A percentile compares a stretch with the other conserved stretches of the same genome.
Evolutionary conservation across 768 basidiomycete species (phyloP).

Genomic region (Aureoboletus auriporus): DNA sequence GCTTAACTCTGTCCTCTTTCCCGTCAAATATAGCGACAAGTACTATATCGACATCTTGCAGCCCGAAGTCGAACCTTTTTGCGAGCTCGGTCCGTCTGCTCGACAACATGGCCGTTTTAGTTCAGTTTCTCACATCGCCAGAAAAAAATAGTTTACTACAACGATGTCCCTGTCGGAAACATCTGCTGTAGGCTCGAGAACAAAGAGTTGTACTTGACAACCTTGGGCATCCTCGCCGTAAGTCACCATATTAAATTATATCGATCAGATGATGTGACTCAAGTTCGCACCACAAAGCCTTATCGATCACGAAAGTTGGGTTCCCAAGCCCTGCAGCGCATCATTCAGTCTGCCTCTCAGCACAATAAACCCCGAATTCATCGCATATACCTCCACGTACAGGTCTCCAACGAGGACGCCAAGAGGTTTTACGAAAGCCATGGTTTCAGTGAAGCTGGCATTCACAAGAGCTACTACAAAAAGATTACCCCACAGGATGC

Average conservation of each 20-base stretch:
- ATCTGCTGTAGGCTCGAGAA: conserved; percentile 83
- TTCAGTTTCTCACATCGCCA: conserved; percentile 21
- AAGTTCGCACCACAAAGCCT: conserved; percentile 46
- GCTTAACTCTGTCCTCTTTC: conserved; percentile 76
- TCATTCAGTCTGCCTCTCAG: conserved; percentile 59
- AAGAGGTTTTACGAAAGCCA: conserved; percentile 82
- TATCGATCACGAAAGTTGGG: conserved; percentile 81
- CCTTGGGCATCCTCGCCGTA: conserved; percentile 88
- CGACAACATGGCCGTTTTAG: conserved; percentile 8
- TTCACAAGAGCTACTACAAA: conserved; percentile 82
- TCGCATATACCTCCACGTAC: conserved; percentile 81
- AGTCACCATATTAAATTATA: conserved; percentile 26
- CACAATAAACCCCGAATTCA: conserved; percentile 59
- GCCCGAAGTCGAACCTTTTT: conserved; percentile 80
- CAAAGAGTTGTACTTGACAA: conserved; percentile 73
- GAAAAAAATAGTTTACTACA: conserved; percentile 71
- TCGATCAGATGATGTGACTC: conserved; percentile 13
- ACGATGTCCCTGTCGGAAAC: conserved; percentile 88
- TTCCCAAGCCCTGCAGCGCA: conserved; percentile 62
- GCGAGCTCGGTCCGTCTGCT: conserved; percentile 72
- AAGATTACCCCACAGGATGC: conserved; percentile 82
- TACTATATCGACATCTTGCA: conserved; percentile 80
- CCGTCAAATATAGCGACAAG: conserved; percentile 84
- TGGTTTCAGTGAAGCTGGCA: conserved; percentile 66
- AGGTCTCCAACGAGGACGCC: conserved; percentile 73